Conservation (phyloP, 2,329 filamentous ascomycete species). For the Septoria linicola region DNA sequence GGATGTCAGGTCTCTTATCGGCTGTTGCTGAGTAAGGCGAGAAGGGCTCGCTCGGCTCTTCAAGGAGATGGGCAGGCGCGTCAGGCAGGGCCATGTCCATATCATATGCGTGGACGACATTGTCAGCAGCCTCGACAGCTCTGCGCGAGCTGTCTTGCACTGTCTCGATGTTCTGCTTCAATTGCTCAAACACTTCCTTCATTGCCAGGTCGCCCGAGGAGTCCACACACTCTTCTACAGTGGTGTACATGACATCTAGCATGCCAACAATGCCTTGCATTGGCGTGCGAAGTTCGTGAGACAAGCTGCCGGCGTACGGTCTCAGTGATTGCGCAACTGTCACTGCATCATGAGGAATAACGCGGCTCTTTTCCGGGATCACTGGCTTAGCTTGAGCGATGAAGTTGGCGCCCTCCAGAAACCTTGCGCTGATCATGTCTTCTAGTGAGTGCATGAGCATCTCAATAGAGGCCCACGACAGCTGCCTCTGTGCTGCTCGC, state of each 20-base stretch:
- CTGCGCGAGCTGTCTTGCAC: constrained; percentile 71
- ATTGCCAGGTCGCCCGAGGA: constrained; percentile 52
- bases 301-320: constrained; percentile 69
- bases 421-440: constrained; percentile 61
- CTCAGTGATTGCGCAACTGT: constrained; percentile 64
- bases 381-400: constrained; percentile 23
- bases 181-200: constrained; percentile 57
- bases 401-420: constrained; percentile 56
- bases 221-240: constrained; percentile 64
- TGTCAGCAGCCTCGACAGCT: constrained; percentile 71
- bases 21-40: constrained; percentile 27
- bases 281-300: constrained; percentile 69
- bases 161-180: constrained; percentile 69
- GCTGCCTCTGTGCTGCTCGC: constrained; percentile 54
- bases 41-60: constrained; percentile 30
- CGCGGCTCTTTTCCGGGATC: constrained; percentile 40
- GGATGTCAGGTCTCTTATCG: constrained; percentile 45
- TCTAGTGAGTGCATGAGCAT: constrained; percentile 68
- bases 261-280: constrained; percentile 76
- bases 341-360: constrained; percentile 57
- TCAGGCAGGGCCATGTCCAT: constrained; percentile 74
- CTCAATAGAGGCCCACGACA: constrained; percentile 67
- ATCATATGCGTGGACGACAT: constrained; percentile 73
- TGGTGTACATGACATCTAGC: constrained; percentile 74
- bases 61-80: constrained; percentile 44